These are phyloP conservation scores for Pythium angustatum DNA, from an alignment of 352 stramenopile genomes.

Conservation along the genomic window DNA sequence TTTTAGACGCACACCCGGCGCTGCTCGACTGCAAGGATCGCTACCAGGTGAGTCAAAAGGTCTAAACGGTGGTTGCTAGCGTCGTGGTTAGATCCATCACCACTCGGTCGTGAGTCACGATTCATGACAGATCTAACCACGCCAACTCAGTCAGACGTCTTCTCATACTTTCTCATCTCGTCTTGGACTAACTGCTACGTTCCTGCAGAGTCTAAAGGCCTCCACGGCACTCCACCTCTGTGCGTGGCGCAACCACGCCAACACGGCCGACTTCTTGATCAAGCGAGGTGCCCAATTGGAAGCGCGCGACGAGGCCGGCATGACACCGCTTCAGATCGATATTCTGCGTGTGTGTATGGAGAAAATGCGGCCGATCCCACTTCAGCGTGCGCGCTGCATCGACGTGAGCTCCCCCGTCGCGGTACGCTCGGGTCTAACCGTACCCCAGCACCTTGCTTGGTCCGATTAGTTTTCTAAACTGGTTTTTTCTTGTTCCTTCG, in stretches of 20 bases:
- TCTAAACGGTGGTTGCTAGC: too few relatives aligned
- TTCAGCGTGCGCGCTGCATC: slow-evolving; percentile 39
- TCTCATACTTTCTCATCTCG: neutral
- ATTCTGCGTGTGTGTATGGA: slow-evolving; percentile 44
- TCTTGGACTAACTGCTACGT: neutral
- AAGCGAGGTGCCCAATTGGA: slow-evolving; percentile 38
- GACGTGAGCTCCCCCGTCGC: slow-evolving; percentile 40
- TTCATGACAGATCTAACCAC: neutral
- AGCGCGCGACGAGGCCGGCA: slow-evolving; percentile 34
- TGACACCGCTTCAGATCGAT: slow-evolving; percentile 50
- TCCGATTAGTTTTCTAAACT: neutral
- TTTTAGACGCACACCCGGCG: slow-evolving; percentile 27
- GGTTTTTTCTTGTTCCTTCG: neutral
- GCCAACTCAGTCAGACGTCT: neutral
- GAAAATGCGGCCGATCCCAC: slow-evolving; percentile 43
- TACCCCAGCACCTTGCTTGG: too few relatives aligned
- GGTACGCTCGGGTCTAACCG: slow-evolving; percentile 26
- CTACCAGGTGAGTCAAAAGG: slow-evolving; percentile 28
- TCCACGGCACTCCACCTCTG: slow-evolving; percentile 41
- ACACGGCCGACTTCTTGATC: slow-evolving; percentile 34
- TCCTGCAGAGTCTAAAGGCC: slow-evolving; percentile 31
- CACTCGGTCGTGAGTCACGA: too few relatives aligned
- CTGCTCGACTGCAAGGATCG: slow-evolving; percentile 30
- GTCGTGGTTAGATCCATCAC: neutral
- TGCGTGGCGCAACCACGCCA: slow-evolving; percentile 34